Percentiles rank a stretch among this genome's conserved stretches.
phyloP scores from a whole-genome alignment of 1,284 basidiomycete genomes.

The Phylloboletellus chloephorus region DNA sequence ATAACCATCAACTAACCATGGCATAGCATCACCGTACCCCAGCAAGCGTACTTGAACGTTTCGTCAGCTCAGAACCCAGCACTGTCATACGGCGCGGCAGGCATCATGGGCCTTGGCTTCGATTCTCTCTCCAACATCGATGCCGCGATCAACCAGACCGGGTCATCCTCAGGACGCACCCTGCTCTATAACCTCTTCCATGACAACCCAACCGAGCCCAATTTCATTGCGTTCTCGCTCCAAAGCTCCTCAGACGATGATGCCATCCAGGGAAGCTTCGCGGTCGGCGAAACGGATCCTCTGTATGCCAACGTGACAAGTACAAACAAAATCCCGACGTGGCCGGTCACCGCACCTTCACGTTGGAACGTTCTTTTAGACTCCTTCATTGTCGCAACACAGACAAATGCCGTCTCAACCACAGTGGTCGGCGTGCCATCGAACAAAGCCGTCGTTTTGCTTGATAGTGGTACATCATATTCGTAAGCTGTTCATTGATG shows the following conservation, averaged over 20 bases:
- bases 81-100: conserved; percentile 61
- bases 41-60: conserved; percentile 66
- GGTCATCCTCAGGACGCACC: conserved; percentile 55
- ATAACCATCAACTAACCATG: conserved; percentile 11
- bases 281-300: conserved; percentile 66
- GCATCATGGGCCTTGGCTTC: conserved; percentile 77
- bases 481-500: conserved; percentile 44
- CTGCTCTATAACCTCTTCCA: conserved; percentile 70
- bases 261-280: conserved; percentile 59
- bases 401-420: conserved; percentile 48
- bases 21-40: conserved; percentile 52
- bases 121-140: conserved; percentile 68
- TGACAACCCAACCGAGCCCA: conserved; percentile 61
- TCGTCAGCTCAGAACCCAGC: conserved; percentile 60
- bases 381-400: conserved; percentile 53
- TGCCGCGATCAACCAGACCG: conserved; percentile 49
- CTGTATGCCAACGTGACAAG: conserved; percentile 52
- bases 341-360: conserved; percentile 53
- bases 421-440: conserved; percentile 52
- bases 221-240: conserved; percentile 72
- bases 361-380: conserved; percentile 76
- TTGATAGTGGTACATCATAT: conserved; percentile 76
- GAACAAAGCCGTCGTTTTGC: conserved; percentile 62
- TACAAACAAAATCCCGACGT: conserved; percentile 58
- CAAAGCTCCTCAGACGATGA: conserved; percentile 51